Conservation (phyloP, 169 alveolate species). For the Perkinsus marinus region DNA sequence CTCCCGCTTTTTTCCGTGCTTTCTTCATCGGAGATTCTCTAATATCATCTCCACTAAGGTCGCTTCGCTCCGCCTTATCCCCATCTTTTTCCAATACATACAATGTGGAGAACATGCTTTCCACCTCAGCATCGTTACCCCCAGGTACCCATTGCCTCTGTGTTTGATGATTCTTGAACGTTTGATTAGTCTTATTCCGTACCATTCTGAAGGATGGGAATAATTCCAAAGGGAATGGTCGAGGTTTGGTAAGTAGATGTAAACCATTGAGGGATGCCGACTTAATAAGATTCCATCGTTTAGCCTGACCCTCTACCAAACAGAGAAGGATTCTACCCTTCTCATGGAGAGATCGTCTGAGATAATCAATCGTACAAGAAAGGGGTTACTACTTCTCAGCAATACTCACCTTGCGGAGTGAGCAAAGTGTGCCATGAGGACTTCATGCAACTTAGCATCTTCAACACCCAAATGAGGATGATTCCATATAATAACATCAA, state of each 20-base stretch:
- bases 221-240: background rate
- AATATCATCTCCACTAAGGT: background rate
- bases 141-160: background rate
- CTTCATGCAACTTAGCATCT: background rate
- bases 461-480: background rate
- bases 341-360: background rate
- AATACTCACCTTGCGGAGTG: background rate
- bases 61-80: background rate
- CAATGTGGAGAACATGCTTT: background rate
- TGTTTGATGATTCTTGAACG: background rate
- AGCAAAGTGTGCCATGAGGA: background rate
- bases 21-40: background rate
- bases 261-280: background rate
- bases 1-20: background rate
- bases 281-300: background rate
- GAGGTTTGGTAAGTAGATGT: background rate
- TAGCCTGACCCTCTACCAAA: background rate
- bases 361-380: background rate
- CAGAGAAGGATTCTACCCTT: background rate
- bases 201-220: background rate
- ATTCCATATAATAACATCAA: background rate
- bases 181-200: background rate
- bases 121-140: background rate
- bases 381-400: too few relatives aligned
- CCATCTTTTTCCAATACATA: background rate